A percentile compares a stretch with the other conserved stretches of the same genome.
phyloP scores from a whole-genome alignment of 805 yeast genomes.

The Ogataea ramenticola region DNA sequence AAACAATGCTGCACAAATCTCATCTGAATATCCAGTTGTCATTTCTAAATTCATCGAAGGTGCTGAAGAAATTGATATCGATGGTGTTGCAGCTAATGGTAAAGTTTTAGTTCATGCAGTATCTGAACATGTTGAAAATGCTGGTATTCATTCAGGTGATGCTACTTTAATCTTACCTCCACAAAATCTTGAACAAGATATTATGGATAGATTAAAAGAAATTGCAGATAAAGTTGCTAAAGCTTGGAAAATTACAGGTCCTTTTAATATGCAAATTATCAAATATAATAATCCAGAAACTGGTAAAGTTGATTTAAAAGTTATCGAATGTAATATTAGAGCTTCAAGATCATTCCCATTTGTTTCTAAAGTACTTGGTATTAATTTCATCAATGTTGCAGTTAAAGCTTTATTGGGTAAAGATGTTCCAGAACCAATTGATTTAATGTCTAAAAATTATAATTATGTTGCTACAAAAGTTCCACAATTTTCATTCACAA shows the following conservation, averaged over 20 bases:
- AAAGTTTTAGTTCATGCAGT: conserved; percentile 88
- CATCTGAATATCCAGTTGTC: conserved; percentile 96
- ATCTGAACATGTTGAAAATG: conserved; percentile 96
- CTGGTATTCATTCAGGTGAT: conserved; percentile 98
- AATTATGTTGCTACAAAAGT: conserved; percentile 93
- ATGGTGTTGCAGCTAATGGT: conserved; percentile 91
- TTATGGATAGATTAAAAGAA: conserved; percentile 68
- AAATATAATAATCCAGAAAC: conserved; percentile 59
- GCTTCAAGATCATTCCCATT: conserved; percentile 99
- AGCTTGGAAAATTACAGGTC: conserved; percentile 96
- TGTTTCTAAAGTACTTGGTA: conserved; percentile 93
- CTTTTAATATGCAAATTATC: conserved; percentile 97
- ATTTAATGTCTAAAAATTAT: conserved; percentile 72
- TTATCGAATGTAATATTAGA: conserved; percentile 96
- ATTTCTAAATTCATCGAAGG: conserved; percentile 93
- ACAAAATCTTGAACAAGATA: conserved; percentile 58
- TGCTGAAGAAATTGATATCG: conserved; percentile 95
- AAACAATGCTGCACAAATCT: conserved; percentile 83
- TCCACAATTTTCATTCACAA: conserved; percentile 96
- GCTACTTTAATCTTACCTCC: conserved; percentile 96
- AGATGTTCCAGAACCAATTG: conserved; percentile 69
- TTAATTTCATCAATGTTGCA: conserved; percentile 91
- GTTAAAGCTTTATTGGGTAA: conserved; percentile 76
- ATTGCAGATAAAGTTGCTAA: conserved; percentile 90
- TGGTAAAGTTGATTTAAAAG: conserved; percentile 64